A percentile compares a stretch with the other conserved stretches of the same genome.
These are phyloP conservation scores for Sodiomyces alkalinus DNA, from an alignment of 2,329 filamentous ascomycete genomes.

Conservation along the genomic window DNA sequence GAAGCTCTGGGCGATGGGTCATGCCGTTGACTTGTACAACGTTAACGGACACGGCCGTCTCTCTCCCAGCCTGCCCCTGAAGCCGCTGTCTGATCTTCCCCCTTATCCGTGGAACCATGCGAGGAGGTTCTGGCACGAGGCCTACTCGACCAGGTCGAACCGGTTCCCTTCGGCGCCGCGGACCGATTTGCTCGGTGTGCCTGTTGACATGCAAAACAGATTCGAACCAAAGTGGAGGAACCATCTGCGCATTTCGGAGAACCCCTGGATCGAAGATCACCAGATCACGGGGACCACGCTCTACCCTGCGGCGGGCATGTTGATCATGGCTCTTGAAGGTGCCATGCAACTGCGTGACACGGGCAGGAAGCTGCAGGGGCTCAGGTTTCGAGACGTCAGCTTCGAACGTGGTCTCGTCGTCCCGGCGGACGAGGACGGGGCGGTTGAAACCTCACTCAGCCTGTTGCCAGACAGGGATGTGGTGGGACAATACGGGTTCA, in stretches of 20 bases:
- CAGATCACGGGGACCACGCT: constrained; percentile 13
- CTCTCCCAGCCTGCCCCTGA: too few relatives aligned
- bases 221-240: constrained; percentile 8
- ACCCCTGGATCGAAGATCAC: constrained; percentile 18
- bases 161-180: constrained; percentile 1
- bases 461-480: too few relatives aligned
- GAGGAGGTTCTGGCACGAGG: constrained; percentile 11
- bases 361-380: constrained; percentile 2
- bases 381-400: constrained; percentile 10
- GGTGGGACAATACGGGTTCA: too few relatives aligned
- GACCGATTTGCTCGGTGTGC: constrained; percentile 6
- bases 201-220: constrained; percentile 5
- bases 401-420: too few relatives aligned
- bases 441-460: too few relatives aligned
- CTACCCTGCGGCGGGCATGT: constrained; percentile 15
- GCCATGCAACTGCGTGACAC: constrained; percentile 8
- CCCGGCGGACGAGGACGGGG: too few relatives aligned
- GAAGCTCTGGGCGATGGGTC: too few relatives aligned
- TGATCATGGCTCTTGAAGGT: constrained; percentile 16
- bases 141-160: constrained; percentile 3
- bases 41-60: too few relatives aligned
- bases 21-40: too few relatives aligned
- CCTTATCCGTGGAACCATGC: constrained; percentile 11
- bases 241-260: constrained; percentile 10
- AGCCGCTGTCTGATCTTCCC: too few relatives aligned